Conservation (phyloP, 2,329 filamentous ascomycete species). For the Aspergillus sp. region DNA sequence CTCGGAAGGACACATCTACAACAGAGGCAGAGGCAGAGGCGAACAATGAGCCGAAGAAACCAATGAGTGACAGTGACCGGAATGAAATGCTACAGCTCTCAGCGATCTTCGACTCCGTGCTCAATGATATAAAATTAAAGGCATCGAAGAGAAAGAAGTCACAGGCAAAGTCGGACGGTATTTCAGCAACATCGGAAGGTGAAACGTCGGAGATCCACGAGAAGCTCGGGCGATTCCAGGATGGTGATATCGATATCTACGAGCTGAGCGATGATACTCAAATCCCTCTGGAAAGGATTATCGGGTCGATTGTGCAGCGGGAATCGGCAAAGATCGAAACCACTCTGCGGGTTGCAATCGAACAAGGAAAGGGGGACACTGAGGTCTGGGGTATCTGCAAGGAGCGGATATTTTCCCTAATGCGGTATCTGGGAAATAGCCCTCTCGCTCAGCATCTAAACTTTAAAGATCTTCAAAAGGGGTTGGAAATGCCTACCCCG, state of each 20-base stretch:
- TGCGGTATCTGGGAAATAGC: conserved; percentile 17
- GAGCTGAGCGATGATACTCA: conserved; percentile 6
- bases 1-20: not conserved
- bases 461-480: too few relatives aligned
- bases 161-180: too few relatives aligned
- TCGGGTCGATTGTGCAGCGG: conserved; percentile 21
- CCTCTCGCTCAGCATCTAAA: too few relatives aligned
- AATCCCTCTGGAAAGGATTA: conserved; percentile 15
- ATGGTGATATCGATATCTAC: conserved; percentile 1
- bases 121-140: conserved; percentile 8
- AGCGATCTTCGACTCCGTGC: conserved; percentile 19
- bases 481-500: too few relatives aligned
- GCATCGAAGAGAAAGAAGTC: too few relatives aligned
- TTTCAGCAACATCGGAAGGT: too few relatives aligned
- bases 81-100: conserved; percentile 21
- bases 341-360: conserved; percentile 23
- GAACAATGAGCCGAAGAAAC: not conserved
- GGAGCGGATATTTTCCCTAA: conserved; percentile 35
- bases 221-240: not conserved
- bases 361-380: conserved; percentile 25
- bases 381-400: conserved; percentile 37
- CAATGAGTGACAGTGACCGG: conserved; percentile 8
- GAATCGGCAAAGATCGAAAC: conserved; percentile 28
- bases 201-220: too few relatives aligned
- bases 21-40: not conserved